Evolutionary conservation across 495 filamentous ascomycete genomes (phyloP), one percentile per base, ranked within the genome.

Genomic region (Aspergillus olivimuriae): DNA sequence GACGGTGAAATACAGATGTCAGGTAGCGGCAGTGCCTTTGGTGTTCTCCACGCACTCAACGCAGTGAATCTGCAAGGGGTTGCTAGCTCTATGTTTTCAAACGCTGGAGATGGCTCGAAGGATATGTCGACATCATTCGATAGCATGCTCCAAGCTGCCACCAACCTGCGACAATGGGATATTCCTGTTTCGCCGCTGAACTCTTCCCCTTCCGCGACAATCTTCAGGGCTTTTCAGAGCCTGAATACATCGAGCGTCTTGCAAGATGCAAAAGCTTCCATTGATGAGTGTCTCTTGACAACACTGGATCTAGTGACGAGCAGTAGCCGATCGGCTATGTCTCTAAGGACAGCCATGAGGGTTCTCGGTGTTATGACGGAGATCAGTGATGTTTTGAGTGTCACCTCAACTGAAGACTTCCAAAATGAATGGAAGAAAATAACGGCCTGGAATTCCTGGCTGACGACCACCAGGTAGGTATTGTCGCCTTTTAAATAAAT

Each of bases 81-180:
- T 36, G 66, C 70, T 8, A 71, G 65, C 40, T 67, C 70, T n/a
- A 62, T 74, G 46, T 55, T 72, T 16, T 56, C 57, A 18, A 48
- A 55, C 3, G 49, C 58, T 12, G 47, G 54, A 1, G 52, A 24
- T 1, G 53, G 31, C 35, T 39, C 55, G 16, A 64, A 60, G 11
- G 59, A 65, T 16, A 51, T 52, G 16, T 49, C 61, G 26, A 36
- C 48, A n/a, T 75, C 78, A 6, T 65, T 80, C 12, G 81, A 86
- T 31, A 82, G 75, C 44, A 83, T 87, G 48, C 81, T 94, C 43
- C 76, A 78, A 36, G 84, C 87, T n/a, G 91, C 92, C 11, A 77
- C 83, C 38, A 88, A 85, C 53, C 68, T 98, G 36, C 89, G 90
- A 52, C 84, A 92, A 55, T 98, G 92, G 92, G 90, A 95, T 62